Percentiles rank a stretch among this genome's conserved stretches.
phyloP scores from a whole-genome alignment of 179 eudicot species.

The Vitellaria paradoxa region DNA sequence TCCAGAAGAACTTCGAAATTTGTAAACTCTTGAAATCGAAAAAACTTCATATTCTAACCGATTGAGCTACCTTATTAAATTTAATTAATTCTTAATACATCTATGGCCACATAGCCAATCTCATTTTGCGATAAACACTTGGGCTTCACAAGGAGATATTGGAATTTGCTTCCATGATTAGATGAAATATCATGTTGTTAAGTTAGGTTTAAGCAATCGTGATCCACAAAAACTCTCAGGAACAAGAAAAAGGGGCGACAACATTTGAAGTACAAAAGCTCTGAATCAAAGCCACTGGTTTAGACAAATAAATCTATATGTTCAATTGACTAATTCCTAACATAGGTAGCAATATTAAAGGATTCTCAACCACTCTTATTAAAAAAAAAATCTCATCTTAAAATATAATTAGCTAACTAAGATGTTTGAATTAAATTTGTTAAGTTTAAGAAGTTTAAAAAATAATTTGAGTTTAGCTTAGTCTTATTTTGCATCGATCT shows the following conservation, averaged over 20 bases:
- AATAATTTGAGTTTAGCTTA: too few species aligned
- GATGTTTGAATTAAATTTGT: background rate
- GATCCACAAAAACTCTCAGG: constrained; percentile 14
- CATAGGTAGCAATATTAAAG: background rate
- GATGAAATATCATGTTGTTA: background rate
- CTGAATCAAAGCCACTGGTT: background rate
- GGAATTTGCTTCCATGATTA: background rate
- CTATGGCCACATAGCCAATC: background rate
- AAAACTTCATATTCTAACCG: too few species aligned
- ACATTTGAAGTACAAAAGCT: background rate
- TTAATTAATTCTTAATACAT: background rate
- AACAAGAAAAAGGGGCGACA: constrained; percentile 14
- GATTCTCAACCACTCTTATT: background rate
- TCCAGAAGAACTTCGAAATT: too few species aligned
- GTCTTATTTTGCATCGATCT: too few species aligned
- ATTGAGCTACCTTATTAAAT: too few species aligned
- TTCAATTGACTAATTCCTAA: constrained; percentile 13
- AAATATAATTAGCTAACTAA: too few species aligned
- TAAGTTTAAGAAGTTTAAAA: too few species aligned
- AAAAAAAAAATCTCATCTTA: background rate
- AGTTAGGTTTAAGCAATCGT: constrained; percentile 17
- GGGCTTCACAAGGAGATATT: background rate
- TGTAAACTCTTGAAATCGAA: too few species aligned
- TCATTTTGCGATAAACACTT: background rate
- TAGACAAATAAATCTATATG: background rate